Evolutionary conservation across 352 stramenopile species (phyloP), one percentile per base, ranked within the genome.

Genomic region (Phytophthora citricola): DNA sequence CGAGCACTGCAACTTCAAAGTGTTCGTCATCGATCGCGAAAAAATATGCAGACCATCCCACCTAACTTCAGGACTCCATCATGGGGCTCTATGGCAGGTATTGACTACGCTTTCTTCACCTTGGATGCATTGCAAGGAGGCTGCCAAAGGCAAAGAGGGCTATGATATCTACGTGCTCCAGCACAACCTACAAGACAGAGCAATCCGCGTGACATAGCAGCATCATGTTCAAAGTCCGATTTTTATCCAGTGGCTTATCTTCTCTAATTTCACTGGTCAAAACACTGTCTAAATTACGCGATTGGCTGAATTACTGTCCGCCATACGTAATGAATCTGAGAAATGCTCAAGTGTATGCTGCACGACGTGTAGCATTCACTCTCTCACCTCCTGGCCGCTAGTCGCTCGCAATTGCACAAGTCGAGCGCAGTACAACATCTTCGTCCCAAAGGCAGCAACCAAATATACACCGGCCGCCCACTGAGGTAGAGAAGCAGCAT

Each of bases 331-430:
- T 8, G 39, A 63, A 62, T 63, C 44, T 71, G 63, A 71, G 48
- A 71, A 66, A 66, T 24, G 24, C 5, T 17, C 8, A 62, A 56
- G 41, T 51, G 41, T 43, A 40, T 38, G n/a, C 6, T 41, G 38
- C 31, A 36, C 31, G 31, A 36, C 31, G 31, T 9, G 31, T 36
- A 36, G 31, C 31, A 36, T 39, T 57, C 61, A 64, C 45, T 63
- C 52, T 58, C 39, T 34, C 27, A 58, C 29, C n/a, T 54, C 32
- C 50, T 41, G 9, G 6, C n/a, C 52, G 62, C 54, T 22, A 56
- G 63, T 22, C 48, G 63, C 11, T 71, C 47, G 48, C 56, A 41
- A 71, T 51, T 56, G 38, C 26, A 29, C 24, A 55, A 49, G 34
- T 54, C 11, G 40, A 34, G 31, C 29, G 8, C 8, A 36, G 31